Conservation (phyloP, 768 basidiomycete species). For the Suillus spraguei region DNA sequence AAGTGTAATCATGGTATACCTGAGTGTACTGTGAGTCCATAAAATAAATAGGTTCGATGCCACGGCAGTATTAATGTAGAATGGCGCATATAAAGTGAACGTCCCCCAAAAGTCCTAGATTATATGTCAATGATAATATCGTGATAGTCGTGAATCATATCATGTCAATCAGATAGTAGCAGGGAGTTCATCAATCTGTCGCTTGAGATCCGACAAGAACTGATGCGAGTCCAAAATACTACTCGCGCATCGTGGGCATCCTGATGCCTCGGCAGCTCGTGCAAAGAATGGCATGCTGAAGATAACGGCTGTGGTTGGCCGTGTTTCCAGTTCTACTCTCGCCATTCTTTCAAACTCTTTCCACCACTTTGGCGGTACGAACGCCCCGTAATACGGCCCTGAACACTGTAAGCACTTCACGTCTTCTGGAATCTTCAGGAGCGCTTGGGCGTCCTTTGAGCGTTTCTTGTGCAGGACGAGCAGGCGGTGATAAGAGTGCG, state of each 20-base stretch:
- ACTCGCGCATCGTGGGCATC: constrained; percentile 65
- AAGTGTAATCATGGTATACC: no score
- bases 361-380: constrained; percentile 72
- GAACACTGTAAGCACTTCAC: constrained; percentile 74
- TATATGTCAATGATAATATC: not conserved
- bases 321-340: constrained; percentile 53
- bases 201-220: constrained; percentile 57
- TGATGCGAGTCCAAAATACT: constrained; percentile 66
- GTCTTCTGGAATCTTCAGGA: constrained; percentile 48
- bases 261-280: constrained; percentile 47
- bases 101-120: not conserved
- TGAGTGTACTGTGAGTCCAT: no score
- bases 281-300: constrained; percentile 65
- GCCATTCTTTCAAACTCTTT: constrained; percentile 57
- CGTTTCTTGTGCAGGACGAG: constrained; percentile 62
- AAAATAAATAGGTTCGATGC: no score
- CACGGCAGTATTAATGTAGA: not conserved
- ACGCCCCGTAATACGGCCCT: constrained; percentile 45
- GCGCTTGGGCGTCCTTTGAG: constrained; percentile 46
- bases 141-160: not conserved
- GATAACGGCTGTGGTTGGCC: constrained; percentile 61
- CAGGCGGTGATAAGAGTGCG: constrained; percentile 68
- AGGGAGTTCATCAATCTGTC: constrained; percentile 55
- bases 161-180: constrained; percentile 39
- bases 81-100: not conserved